A percentile compares a stretch with the other conserved stretches of the same genome.
Conservation (phyloP, 1,284 basidiomycete species). For the Sphaerobolus stellatus region DNA sequence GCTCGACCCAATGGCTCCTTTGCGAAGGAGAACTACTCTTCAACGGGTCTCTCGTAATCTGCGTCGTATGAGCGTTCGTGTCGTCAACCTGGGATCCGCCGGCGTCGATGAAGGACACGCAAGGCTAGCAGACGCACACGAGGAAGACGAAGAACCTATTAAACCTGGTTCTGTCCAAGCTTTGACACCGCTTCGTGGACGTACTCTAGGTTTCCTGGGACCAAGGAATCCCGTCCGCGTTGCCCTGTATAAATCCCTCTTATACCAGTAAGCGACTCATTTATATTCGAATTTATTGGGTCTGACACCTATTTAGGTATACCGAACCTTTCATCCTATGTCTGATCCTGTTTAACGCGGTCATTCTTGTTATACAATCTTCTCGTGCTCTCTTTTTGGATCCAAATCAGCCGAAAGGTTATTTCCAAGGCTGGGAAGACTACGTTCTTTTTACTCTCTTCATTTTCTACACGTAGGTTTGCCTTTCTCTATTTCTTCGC, state of each 20-base stretch:
- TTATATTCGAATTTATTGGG: conserved; percentile 5
- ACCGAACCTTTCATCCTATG: conserved; percentile 85
- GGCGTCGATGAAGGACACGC: conserved; percentile 46
- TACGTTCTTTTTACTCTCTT: conserved; percentile 82
- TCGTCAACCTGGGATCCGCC: conserved; percentile 77
- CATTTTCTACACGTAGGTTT: conserved; percentile 79
- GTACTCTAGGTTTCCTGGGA: conserved; percentile 77
- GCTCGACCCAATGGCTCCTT: neutral
- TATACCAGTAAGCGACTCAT: conserved; percentile 54
- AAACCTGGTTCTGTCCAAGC: conserved; percentile 16
- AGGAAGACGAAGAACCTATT: conserved; percentile 16
- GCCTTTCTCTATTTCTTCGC: neutral
- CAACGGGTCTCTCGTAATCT: conserved; percentile 59
- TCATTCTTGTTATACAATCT: conserved; percentile 83
- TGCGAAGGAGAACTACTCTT: conserved; percentile 28
- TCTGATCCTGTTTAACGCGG: conserved; percentile 83
- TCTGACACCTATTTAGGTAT: conserved; percentile 50
- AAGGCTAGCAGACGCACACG: conserved; percentile 12
- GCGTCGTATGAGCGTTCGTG: conserved; percentile 73
- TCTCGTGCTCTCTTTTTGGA: conserved; percentile 52
- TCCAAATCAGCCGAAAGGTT: conserved; percentile 47
- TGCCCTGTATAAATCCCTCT: conserved; percentile 64
- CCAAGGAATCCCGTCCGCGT: conserved; percentile 64
- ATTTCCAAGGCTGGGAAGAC: conserved; percentile 89
- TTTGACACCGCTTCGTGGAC: conserved; percentile 57